phyloP scores from a whole-genome alignment of 768 basidiomycete genomes.

The Solioccasus polychromus region DNA sequence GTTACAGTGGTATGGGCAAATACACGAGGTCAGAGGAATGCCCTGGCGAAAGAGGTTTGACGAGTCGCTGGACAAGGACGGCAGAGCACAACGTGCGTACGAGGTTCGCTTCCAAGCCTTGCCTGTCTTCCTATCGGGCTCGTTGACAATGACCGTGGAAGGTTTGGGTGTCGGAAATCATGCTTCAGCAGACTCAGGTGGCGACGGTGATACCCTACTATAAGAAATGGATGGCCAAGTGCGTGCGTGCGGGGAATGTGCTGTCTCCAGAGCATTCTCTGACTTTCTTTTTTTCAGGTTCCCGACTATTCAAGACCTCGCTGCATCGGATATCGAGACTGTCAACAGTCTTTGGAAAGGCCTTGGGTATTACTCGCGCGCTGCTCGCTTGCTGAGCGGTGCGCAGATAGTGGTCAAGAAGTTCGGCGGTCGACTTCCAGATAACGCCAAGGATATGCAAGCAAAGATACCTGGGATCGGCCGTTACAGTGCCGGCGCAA shows the following conservation, averaged over 20 bases:
- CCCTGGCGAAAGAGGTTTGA: slow-evolving; percentile 85
- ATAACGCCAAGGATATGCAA: slow-evolving; percentile 79
- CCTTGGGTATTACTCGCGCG: slow-evolving; percentile 86
- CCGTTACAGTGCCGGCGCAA: slow-evolving; percentile 82
- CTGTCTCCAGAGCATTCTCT: not conserved
- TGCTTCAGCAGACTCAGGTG: slow-evolving; percentile 97
- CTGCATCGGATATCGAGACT: slow-evolving; percentile 70
- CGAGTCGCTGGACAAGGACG: slow-evolving; percentile 47
- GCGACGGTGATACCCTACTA: slow-evolving; percentile 93
- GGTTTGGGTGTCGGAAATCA: slow-evolving; percentile 92
- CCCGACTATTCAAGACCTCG: slow-evolving; percentile 76
- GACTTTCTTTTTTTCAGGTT: slow-evolving; percentile 47
- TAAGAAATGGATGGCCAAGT: slow-evolving; percentile 83
- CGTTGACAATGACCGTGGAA: slow-evolving; percentile 24
- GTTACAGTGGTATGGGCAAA: slow-evolving; percentile 68
- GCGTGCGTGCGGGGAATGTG: slow-evolving; percentile 19
- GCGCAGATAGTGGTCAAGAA: slow-evolving; percentile 74
- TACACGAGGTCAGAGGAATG: slow-evolving; percentile 73
- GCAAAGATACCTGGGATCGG: slow-evolving; percentile 84
- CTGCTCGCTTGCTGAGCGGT: slow-evolving; percentile 76
- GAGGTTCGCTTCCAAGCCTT: slow-evolving; percentile 52
- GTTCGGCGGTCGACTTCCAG: slow-evolving; percentile 68
- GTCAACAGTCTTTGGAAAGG: slow-evolving; percentile 93
- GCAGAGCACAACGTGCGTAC: slow-evolving; percentile 83
- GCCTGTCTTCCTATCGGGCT: not conserved